phyloP scores from a whole-genome alignment of 1,284 basidiomycete genomes.

The Cutaneotrichosporon sp. region DNA sequence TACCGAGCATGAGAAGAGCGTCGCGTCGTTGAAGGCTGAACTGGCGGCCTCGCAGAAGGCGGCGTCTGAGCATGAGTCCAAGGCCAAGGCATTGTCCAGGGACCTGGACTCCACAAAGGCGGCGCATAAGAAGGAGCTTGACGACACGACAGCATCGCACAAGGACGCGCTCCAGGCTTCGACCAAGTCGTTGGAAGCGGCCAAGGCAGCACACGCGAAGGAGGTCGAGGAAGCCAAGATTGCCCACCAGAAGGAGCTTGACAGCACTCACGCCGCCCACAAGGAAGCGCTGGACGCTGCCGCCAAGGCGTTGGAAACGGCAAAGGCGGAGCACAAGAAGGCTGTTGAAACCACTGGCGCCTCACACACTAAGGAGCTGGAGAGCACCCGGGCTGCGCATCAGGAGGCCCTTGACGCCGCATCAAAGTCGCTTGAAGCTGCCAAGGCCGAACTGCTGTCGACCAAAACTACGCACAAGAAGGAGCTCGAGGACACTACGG shows the following conservation, averaged over 20 bases:
- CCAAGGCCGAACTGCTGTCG: not conserved
- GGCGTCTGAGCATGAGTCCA: not conserved
- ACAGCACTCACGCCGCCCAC: not conserved
- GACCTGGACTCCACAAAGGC: constrained; percentile 1
- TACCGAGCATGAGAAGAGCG: constrained; percentile 8
- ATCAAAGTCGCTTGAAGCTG: not conserved
- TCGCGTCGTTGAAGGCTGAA: constrained; percentile 4
- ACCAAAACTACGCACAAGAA: not conserved
- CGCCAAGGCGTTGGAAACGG: not conserved
- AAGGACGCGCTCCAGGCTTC: constrained; percentile 1
- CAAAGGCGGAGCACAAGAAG: not conserved
- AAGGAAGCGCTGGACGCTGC: not conserved
- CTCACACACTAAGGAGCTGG: constrained; percentile 5
- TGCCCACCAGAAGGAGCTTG: constrained; percentile 1
- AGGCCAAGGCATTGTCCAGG: not conserved
- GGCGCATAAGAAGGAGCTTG: not conserved
- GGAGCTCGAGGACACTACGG: not conserved
- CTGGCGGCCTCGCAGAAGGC: constrained; percentile 8
- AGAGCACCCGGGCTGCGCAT: constrained; percentile 4
- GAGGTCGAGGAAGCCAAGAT: constrained; percentile 7
- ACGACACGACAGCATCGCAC: not conserved
- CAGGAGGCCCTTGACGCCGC: not conserved
- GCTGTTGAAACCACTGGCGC: not conserved
- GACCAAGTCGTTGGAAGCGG: not conserved
- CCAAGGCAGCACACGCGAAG: not conserved